Base-by-base conservation (phyloP, 2,329 filamentous ascomycete species). In the Botrytis aclada region DNA sequence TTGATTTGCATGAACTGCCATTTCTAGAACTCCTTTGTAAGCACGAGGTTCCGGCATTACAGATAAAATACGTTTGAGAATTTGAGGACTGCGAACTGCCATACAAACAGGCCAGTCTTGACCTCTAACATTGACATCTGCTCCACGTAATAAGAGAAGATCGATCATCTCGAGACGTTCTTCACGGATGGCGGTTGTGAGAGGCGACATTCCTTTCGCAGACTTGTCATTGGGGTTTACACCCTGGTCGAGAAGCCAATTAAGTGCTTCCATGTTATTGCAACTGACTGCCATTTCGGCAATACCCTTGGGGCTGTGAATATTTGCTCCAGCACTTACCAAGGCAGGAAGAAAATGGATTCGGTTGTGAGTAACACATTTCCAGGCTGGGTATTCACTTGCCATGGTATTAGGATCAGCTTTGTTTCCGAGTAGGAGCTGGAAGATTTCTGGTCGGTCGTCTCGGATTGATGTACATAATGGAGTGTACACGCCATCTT, bases 51-150 rank as follows among this genome's bases (percentile, higher is more conserved):
- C 87, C 1, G 86, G 81, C 14, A 91, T 85, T 2, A 86, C 84
- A 0, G 85, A 83, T 0, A 92, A 83, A 1, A 93, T 83, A 69
- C 86, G 86, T 77, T 86, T 85, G 18, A 92, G 85, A 61, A 93
- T 86, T 0, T 81, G 80, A 0, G 91, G 90, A 51, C 88, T 86
- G 74, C 84, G 85, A 67, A 92, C 89, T 0, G 90, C 89, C 87
- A 93, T 89, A 80, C 87, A 90, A 18, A 92, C 84, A 0, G 91
- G 91, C 90, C 90, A 93, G 78, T 92, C 89, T 77, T 91, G 84
- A 47, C 90, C 90, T 22, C 90, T 85, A 29, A 90, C 82, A 71
- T 87, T 87, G 7, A 89, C 88, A 74, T 91, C 88, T 0, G 89
- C 89, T 18, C 89, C 89, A 41, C 87, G 84, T 5, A 83, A 80